Conservation (phyloP, 441 rosid species). For the Aquilaria agallochum region DNA sequence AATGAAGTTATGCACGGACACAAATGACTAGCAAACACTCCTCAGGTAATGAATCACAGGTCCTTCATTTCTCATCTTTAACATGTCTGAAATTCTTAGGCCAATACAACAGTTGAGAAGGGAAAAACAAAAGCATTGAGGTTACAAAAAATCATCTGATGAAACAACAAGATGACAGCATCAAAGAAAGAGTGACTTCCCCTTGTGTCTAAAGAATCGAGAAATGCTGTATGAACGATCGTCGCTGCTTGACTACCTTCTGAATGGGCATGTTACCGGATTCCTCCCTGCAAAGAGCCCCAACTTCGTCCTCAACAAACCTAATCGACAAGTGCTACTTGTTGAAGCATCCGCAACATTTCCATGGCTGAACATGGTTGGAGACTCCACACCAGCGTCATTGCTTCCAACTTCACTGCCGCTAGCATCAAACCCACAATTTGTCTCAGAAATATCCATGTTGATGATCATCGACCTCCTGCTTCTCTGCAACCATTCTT, state of each 20-base stretch:
- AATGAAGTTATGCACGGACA: no score
- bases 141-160: no score
- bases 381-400: conserved; percentile 31
- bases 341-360: conserved; percentile 26
- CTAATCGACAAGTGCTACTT: conserved; percentile 44
- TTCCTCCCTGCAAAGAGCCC: conserved; percentile 62
- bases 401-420: conserved; percentile 26
- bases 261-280: conserved; percentile 47
- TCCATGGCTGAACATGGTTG: conserved; percentile 24
- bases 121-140: no score
- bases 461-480: conserved; percentile 44
- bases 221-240: conserved; percentile 6
- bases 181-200: no score
- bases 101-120: no score
- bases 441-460: conserved; percentile 39
- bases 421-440: conserved; percentile 22
- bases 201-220: conserved; percentile 7
- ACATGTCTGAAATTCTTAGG: no score
- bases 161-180: no score
- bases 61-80: no score
- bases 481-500: conserved; percentile 39
- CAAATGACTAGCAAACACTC: no score
- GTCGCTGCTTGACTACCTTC: conserved; percentile 51
- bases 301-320: conserved; percentile 45
- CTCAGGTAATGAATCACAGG: no score